phyloP scores from a whole-genome alignment of 352 stramenopile genomes.

The Globisporangium okanoganense region DNA sequence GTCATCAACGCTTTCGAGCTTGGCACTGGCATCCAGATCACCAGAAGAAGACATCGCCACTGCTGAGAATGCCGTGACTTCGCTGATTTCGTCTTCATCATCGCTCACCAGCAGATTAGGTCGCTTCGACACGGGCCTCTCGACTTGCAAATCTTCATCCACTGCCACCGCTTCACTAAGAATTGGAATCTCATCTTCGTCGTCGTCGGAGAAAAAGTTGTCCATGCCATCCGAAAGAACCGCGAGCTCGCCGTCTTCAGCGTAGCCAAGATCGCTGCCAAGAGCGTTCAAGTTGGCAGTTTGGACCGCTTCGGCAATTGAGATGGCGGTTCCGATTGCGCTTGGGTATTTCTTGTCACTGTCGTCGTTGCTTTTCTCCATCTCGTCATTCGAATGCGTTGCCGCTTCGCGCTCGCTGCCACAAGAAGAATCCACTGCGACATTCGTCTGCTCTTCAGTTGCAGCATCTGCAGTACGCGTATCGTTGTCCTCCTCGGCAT shows the following conservation, averaged over 20 bases:
- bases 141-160: neutral
- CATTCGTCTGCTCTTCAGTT: neutral
- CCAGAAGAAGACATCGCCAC: neutral
- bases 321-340: neutral
- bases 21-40: neutral
- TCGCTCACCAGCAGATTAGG: conserved; percentile 26
- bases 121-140: neutral
- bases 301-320: neutral
- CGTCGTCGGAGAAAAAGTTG: neutral
- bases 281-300: neutral
- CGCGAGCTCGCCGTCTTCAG: conserved; percentile 6
- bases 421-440: neutral
- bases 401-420: neutral
- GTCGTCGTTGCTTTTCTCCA: neutral
- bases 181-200: neutral
- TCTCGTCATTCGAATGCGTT: neutral
- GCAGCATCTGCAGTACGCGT: neutral
- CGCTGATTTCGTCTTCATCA: conserved; percentile 14
- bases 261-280: neutral
- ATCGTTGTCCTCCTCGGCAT: neutral
- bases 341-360: neutral
- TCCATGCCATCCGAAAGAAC: neutral
- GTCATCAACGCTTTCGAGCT: neutral
- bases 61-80: neutral
- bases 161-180: neutral